Evolutionary conservation across 805 yeast species (phyloP).

Genomic region (Pichia cabralensis): DNA sequence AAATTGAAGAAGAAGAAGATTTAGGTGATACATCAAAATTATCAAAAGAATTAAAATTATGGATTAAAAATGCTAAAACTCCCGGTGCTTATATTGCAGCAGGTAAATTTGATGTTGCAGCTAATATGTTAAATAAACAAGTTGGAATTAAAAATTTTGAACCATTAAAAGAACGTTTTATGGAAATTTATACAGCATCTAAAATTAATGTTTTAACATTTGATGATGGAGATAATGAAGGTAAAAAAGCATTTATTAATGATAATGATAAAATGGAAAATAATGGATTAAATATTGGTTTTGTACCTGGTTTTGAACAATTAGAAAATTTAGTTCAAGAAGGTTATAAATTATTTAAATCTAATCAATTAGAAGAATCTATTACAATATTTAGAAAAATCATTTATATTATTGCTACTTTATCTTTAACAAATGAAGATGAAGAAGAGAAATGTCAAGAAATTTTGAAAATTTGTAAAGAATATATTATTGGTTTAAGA

Average conservation of each 20-base stretch:
- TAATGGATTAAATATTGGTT: slow-evolving; percentile 45
- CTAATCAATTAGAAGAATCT: slow-evolving; percentile 76
- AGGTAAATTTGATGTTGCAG: slow-evolving; percentile 94
- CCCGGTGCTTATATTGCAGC: slow-evolving; percentile 93
- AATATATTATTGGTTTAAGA: slow-evolving; percentile 85
- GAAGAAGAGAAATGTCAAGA: slow-evolving; percentile 71
- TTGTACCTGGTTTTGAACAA: slow-evolving; percentile 60
- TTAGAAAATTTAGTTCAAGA: slow-evolving; percentile 53
- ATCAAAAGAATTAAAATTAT: slow-evolving; percentile 55
- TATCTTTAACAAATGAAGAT: slow-evolving; percentile 62
- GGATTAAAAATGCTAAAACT: slow-evolving; percentile 84
- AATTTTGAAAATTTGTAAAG: slow-evolving; percentile 65
- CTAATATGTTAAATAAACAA: slow-evolving; percentile 84
- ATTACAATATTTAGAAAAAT: slow-evolving; percentile 69
- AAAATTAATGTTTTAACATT: slow-evolving; percentile 68
- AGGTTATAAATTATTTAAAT: slow-evolving; percentile 77
- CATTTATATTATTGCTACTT: slow-evolving; percentile 62
- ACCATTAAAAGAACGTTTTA: slow-evolving; percentile 74
- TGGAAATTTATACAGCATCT: slow-evolving; percentile 74
- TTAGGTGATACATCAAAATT: slow-evolving; percentile 18
- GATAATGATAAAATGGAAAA: slow-evolving; percentile 50
- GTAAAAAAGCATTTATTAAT: slow-evolving; percentile 53
- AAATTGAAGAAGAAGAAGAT: slow-evolving; percentile 27
- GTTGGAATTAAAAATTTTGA: slow-evolving; percentile 79
- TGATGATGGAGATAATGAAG: slow-evolving; percentile 46